Base-by-base conservation (phyloP, 2,329 filamentous ascomycete genomes). In the Raffaelea arxii region DNA sequence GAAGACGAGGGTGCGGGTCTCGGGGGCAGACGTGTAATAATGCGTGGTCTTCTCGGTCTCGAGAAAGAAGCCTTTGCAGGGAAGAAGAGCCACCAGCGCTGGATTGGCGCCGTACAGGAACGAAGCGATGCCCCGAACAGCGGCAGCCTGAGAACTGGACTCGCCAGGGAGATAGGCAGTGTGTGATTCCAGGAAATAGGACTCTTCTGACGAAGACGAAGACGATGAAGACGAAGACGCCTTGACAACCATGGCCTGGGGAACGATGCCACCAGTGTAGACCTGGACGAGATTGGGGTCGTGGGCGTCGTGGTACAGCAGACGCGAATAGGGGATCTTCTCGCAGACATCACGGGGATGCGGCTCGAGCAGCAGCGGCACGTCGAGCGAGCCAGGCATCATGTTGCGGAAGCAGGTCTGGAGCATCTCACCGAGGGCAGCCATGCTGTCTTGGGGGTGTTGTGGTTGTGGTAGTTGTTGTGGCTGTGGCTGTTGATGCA, bases 71-170 rank as follows among this genome's bases (percentile, higher is more conserved):
- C 42, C 42, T 10, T 25, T 6, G 25, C 42, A 44, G 16, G 42
- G 32, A 21, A 44, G 16, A 6, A 44, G n/a, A 10, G 42, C 42
- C 6, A 44, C 30, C 4, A 44, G 42, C 5, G 19, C 3, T 11
- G 42, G 42, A 24, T 44, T 44, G 42, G 21, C 42, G 11, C 32
- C 30, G 10, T 16, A 35, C 30, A 44, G 12, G 25, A 44, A 44
- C 2, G 42, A 30, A 10, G 42, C 42, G 38, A 44, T 44, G 16
- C 27, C 22, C 2, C 42, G 30, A 4, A 21, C 22, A 7, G 25
- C 14, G 6, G 30, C 32, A 10, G 36, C 42, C 7, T n/a, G n/a
- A n/a, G 42, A 24, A 16, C 11, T 37, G 14, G 21, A 6, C 14
- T 23, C 18, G 16, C 21, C 19, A n/a, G n/a, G n/a, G 16, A 6